Percentiles rank a stretch among this genome's conserved stretches.
Evolutionary conservation across 2,329 filamentous ascomycete species (phyloP).

Genomic region (Scolecobasidium constrictum): DNA sequence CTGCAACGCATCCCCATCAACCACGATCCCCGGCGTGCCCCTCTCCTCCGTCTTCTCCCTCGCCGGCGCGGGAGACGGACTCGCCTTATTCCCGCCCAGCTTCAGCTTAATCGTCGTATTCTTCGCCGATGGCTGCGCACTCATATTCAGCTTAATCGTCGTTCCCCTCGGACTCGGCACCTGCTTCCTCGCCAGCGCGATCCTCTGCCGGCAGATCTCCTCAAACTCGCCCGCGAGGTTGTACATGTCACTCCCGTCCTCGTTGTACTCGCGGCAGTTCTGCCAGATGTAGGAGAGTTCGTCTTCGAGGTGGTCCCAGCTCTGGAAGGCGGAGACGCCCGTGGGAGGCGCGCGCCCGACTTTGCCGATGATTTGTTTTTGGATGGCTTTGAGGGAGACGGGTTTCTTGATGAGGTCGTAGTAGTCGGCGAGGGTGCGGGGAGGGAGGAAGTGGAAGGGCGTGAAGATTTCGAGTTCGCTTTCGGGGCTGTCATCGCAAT

Average conservation of each 20-base stretch:
- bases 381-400: constrained; percentile 64
- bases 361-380: constrained; percentile 65
- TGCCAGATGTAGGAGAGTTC: constrained; percentile 73
- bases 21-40: constrained; percentile 36
- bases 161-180: constrained; percentile 63
- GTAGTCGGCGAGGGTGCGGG: constrained; percentile 70
- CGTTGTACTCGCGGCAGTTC: constrained; percentile 83
- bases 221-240: constrained; percentile 67
- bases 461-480: constrained; percentile 52
- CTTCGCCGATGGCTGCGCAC: constrained; percentile 25
- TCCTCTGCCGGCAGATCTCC: constrained; percentile 47
- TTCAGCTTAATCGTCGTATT: constrained; percentile 53
- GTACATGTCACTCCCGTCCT: constrained; percentile 80
- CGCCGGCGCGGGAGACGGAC: constrained; percentile 25
- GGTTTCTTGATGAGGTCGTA: constrained; percentile 76
- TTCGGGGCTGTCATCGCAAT: constrained; percentile 16
- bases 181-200: constrained; percentile 60
- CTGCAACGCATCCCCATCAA: constrained; percentile 43
- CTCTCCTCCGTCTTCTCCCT: constrained; percentile 29
- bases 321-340: constrained; percentile 59
- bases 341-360: constrained; percentile 55
- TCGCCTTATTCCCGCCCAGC: constrained; percentile 41
- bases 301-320: constrained; percentile 72
- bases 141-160: constrained; percentile 72
- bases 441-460: constrained; percentile 69